Evolutionary conservation across 2,329 filamentous ascomycete species (phyloP).

Genomic region (Karstenula rhodostoma): DNA sequence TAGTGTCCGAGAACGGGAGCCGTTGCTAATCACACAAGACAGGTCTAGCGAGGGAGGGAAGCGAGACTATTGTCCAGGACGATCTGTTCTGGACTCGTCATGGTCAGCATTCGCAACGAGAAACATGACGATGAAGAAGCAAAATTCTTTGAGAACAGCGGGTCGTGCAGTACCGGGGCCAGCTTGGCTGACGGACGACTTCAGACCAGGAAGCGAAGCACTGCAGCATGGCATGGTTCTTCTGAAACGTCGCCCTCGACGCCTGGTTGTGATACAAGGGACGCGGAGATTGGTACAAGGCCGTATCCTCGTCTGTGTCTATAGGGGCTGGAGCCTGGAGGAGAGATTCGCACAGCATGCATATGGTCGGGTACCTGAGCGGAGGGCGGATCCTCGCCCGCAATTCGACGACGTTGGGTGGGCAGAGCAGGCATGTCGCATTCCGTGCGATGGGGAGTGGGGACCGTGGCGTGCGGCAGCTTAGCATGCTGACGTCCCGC

Average conservation of each 20-base stretch:
- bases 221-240: slow-evolving; percentile 1
- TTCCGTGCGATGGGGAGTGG: slow-evolving; percentile 7
- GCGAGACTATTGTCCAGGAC: neutral
- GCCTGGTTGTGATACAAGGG: neutral
- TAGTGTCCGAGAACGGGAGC: slow-evolving; percentile 6
- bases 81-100: slow-evolving; percentile 17
- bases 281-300: neutral
- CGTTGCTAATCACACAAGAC: slow-evolving; percentile 7
- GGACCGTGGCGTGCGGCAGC: neutral
- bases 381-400: neutral
- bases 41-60: slow-evolving; percentile 3
- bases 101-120: neutral
- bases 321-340: neutral
- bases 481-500: slow-evolving; percentile 40
- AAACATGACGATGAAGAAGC: neutral
- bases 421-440: slow-evolving; percentile 2
- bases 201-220: slow-evolving; percentile 8
- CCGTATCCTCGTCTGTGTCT: neutral
- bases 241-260: slow-evolving; percentile 1
- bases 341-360: neutral
- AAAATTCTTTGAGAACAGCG: slow-evolving; percentile 7
- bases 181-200: slow-evolving; percentile 1
- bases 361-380: slow-evolving; percentile 23
- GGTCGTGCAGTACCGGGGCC: slow-evolving; percentile 4
- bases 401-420: slow-evolving; percentile 13